These are phyloP conservation scores for Lactifluus pinguis DNA, from an alignment of 768 basidiomycete genomes.

Conservation along the genomic window DNA sequence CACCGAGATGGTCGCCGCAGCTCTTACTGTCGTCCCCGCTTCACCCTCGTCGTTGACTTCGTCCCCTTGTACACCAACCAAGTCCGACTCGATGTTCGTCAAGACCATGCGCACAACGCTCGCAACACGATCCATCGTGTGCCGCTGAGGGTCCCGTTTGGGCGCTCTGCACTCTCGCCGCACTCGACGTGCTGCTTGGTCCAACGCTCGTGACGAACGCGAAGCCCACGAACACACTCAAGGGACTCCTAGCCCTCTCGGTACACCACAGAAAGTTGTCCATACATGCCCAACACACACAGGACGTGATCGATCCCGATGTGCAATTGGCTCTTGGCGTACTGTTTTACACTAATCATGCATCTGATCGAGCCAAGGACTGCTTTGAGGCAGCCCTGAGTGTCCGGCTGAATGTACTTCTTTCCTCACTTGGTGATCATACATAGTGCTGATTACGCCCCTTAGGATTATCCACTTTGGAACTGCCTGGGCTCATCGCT, in stretches of 20 bases:
- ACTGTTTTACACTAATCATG: constrained; percentile 78
- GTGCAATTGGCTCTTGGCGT: constrained; percentile 92
- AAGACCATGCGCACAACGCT: constrained; percentile 62
- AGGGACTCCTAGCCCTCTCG: constrained; percentile 43
- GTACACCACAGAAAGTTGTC: constrained; percentile 57
- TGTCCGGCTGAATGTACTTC: constrained; percentile 61
- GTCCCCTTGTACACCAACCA: constrained; percentile 25
- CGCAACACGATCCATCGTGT: constrained; percentile 43
- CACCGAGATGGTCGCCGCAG: constrained; percentile 38
- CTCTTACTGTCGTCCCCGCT: constrained; percentile 36
- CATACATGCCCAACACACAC: constrained; percentile 66
- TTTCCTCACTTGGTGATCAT: background rate
- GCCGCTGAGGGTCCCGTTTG: constrained; percentile 73
- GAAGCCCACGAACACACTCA: constrained; percentile 37
- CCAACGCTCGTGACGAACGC: constrained; percentile 39
- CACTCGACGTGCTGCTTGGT: constrained; percentile 57
- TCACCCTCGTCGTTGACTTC: constrained; percentile 24
- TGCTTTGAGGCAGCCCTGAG: constrained; percentile 88
- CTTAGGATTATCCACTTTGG: constrained; percentile 87
- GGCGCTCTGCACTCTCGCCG: constrained; percentile 59
- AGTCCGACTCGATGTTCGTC: constrained; percentile 43
- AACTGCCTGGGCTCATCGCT: constrained; percentile 91
- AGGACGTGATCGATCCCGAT: constrained; percentile 72
- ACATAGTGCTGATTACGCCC: background rate
- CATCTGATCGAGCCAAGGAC: constrained; percentile 82